Percentiles rank a stretch among this genome's conserved stretches.
phyloP scores from a whole-genome alignment of 1,284 basidiomycete species.

The Irpex sp. region DNA sequence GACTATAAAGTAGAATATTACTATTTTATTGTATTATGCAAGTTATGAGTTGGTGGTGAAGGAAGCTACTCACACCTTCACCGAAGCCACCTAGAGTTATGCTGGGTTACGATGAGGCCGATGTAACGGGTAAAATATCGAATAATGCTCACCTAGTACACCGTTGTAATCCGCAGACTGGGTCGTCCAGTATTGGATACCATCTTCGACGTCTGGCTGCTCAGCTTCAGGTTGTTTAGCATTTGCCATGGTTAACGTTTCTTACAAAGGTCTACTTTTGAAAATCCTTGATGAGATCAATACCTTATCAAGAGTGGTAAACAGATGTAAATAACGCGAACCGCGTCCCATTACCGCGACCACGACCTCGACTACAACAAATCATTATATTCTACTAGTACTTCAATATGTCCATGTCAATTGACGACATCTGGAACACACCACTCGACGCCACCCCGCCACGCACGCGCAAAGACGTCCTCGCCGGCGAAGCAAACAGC shows the following conservation, averaged over 20 bases:
- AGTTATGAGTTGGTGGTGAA: not conserved
- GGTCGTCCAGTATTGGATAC: slow-evolving; percentile 72
- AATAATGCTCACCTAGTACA: slow-evolving; percentile 45
- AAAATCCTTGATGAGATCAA: not conserved
- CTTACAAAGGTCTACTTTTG: not conserved
- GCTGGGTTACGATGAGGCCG: slow-evolving; percentile 16
- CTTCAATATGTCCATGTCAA: slow-evolving; percentile 28
- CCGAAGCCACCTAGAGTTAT: slow-evolving; percentile 57
- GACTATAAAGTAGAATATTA: too few relatives aligned
- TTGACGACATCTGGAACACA: slow-evolving; percentile 44
- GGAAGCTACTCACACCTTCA: slow-evolving; percentile 46
- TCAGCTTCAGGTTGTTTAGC: not conserved
- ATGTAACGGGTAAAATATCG: not conserved
- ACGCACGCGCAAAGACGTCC: slow-evolving; percentile 2
- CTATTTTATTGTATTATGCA: too few relatives aligned
- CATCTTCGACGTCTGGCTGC: slow-evolving; percentile 50
- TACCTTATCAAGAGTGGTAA: not conserved
- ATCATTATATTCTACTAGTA: not conserved
- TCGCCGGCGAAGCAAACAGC: not conserved
- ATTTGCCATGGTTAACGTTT: too few relatives aligned
- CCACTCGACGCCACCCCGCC: slow-evolving; percentile 28
- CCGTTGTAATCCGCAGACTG: slow-evolving; percentile 74
- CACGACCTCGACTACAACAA: too few relatives aligned
- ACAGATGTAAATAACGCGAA: slow-evolving; percentile 14
- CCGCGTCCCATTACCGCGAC: slow-evolving; percentile 5